Conservation (phyloP, 2,329 filamentous ascomycete genomes). For the Aureobasidium sp. region DNA sequence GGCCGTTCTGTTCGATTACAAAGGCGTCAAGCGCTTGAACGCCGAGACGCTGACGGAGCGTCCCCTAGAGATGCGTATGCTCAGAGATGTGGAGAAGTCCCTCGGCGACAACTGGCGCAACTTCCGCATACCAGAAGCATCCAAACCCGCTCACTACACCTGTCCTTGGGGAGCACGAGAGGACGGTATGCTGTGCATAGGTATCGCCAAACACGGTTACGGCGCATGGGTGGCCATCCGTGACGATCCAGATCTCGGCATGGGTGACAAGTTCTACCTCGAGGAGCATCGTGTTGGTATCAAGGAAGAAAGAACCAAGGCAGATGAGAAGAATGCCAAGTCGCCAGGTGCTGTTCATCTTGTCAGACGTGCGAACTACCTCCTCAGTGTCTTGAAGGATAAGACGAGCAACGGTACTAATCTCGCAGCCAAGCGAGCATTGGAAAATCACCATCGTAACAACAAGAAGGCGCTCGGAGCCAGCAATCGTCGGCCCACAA, state of each 20-base stretch:
- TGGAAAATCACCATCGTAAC: constrained; percentile 91
- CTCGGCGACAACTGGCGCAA: constrained; percentile 58
- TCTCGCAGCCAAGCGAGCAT: constrained; percentile 64
- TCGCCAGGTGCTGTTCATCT: constrained; percentile 96
- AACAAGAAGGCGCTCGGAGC: constrained; percentile 72
- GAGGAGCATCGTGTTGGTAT: constrained; percentile 98
- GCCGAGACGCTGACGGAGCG: constrained; percentile 91
- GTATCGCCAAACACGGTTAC: constrained; percentile 88
- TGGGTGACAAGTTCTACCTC: constrained; percentile 87
- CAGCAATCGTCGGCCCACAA: constrained; percentile 49
- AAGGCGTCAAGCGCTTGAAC: constrained; percentile 88
- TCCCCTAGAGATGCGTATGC: constrained; percentile 77
- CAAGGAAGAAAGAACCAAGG: constrained; percentile 82
- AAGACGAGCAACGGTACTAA: constrained; percentile 61
- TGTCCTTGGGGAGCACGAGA: constrained; percentile 89
- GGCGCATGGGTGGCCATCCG: constrained; percentile 93
- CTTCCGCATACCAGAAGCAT: constrained; percentile 85
- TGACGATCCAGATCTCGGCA: constrained; percentile 78
- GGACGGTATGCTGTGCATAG: constrained; percentile 93
- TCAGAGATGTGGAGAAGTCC: constrained; percentile 64
- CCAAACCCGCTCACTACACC: constrained; percentile 84
- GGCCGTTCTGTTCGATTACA: constrained; percentile 90
- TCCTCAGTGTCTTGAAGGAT: constrained; percentile 89
- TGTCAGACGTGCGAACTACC: constrained; percentile 87
- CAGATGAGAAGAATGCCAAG: constrained; percentile 64